phyloP scores from a whole-genome alignment of 1,139 yeast genomes.

The Pichia sp. region DNA sequence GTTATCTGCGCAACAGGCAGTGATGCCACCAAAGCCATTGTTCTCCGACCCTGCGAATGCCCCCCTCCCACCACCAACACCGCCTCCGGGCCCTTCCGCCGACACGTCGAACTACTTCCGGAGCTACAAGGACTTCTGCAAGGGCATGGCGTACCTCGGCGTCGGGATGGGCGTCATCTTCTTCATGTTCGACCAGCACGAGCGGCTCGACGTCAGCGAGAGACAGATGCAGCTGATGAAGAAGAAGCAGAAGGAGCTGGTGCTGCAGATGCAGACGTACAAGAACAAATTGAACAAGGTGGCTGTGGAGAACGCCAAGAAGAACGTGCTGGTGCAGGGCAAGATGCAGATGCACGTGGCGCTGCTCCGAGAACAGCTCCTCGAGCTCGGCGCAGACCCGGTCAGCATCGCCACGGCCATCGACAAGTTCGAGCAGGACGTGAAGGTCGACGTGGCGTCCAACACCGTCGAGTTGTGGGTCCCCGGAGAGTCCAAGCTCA shows the following conservation, averaged over 20 bases:
- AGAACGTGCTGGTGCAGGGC: constrained; percentile 41
- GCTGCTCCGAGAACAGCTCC: constrained; percentile 52
- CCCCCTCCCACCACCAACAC: background rate
- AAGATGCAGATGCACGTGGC: constrained; percentile 63
- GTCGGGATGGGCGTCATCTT: constrained; percentile 13
- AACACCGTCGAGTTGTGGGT: constrained; percentile 57
- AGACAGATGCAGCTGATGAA: constrained; percentile 21
- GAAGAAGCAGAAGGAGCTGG: constrained; percentile 28
- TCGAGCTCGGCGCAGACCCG: constrained; percentile 51
- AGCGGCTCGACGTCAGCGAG: constrained; percentile 23
- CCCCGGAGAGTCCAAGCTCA: constrained; percentile 46
- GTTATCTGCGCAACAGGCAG: background rate
- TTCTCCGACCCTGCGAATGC: background rate
- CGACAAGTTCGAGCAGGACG: constrained; percentile 50
- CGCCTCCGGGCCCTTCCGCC: background rate
- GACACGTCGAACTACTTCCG: constrained; percentile 8
- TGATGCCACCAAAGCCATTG: background rate
- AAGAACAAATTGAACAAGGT: constrained; percentile 32
- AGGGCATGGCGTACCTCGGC: constrained; percentile 16
- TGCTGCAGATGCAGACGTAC: constrained; percentile 27
- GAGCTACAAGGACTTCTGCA: constrained; percentile 13
- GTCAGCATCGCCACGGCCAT: constrained; percentile 47
- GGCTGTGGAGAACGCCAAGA: constrained; percentile 44
- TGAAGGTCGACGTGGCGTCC: constrained; percentile 51
- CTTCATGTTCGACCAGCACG: constrained; percentile 20